Conservation (phyloP, 257 asterid genomes). For the Plectranthus barbatus region DNA sequence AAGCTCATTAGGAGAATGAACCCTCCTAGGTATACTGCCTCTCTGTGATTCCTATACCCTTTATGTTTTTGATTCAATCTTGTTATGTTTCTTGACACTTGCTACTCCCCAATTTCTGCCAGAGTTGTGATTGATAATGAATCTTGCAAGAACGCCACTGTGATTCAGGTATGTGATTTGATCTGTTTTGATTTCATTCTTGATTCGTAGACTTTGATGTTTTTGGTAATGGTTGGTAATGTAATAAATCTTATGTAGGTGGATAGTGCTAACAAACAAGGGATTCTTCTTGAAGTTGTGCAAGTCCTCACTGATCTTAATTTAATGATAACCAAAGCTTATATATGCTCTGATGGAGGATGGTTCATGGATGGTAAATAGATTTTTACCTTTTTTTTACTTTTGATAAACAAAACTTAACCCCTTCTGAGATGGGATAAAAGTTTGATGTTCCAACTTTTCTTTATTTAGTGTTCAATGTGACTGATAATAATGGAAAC, state of each 20-base stretch:
- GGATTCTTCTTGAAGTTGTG: conserved; percentile 87
- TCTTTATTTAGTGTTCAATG: conserved; percentile 65
- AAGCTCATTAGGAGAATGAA: conserved; percentile 87
- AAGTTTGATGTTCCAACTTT: background rate
- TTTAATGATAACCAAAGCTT: conserved; percentile 74
- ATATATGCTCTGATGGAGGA: conserved; percentile 94
- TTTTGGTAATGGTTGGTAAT: background rate
- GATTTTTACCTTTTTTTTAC: background rate
- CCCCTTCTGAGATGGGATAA: conserved; percentile 1
- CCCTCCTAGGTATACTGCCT: conserved; percentile 59
- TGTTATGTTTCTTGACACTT: background rate
- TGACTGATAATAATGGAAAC: conserved; percentile 74
- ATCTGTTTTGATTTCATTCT: conserved; percentile 5
- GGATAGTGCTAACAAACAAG: conserved; percentile 92
- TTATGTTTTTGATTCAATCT: background rate
- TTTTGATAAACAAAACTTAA: background rate
- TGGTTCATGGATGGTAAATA: conserved; percentile 97
- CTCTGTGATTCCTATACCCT: background rate
- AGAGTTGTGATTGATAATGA: conserved; percentile 96
- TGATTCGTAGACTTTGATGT: background rate
- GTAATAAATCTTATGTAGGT: conserved; percentile 33
- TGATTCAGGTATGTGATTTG: conserved; percentile 51
- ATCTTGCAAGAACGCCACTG: conserved; percentile 79
- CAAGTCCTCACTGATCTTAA: conserved; percentile 94
- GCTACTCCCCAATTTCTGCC: conserved; percentile 9